These are phyloP conservation scores for Millerozyma acaciae DNA, from an alignment of 805 yeast species.

Conservation along the genomic window DNA sequence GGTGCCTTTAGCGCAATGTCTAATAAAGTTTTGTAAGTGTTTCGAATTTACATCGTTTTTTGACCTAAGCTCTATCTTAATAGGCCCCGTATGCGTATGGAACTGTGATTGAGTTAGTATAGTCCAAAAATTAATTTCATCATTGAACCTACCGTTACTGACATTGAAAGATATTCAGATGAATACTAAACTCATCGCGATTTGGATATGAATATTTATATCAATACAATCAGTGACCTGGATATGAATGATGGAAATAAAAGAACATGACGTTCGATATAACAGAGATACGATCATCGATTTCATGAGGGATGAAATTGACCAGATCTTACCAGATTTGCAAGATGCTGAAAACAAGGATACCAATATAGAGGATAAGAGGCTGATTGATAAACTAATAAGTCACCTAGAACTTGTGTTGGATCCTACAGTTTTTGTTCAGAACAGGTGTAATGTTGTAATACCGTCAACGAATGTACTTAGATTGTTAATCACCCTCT, in stretches of 20 bases:
- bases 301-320: conserved; percentile 13
- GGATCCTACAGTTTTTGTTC: conserved; percentile 7
- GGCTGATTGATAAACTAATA: conserved; percentile 27
- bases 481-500: conserved; percentile 29
- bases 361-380: conserved; percentile 23
- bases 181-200: too few relatives aligned
- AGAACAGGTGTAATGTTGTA: conserved; percentile 6
- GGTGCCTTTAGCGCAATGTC: conserved; percentile 20
- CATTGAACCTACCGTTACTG: conserved; percentile 6
- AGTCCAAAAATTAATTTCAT: not conserved
- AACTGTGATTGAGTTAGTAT: conserved; percentile 9
- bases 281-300: not conserved
- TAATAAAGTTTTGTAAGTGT: conserved; percentile 17
- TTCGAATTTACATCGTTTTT: conserved; percentile 6
- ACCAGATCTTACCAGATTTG: conserved; percentile 20
- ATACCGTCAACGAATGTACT: conserved; percentile 26
- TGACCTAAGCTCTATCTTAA: conserved; percentile 13
- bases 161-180: too few relatives aligned
- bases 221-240: not conserved
- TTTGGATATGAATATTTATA: too few relatives aligned
- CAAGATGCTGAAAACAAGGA: conserved; percentile 4
- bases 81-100: conserved; percentile 14
- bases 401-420: conserved; percentile 25
- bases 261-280: not conserved
- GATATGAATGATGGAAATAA: not conserved